A percentile compares a stretch with the other conserved stretches of the same genome.
Conservation (phyloP, 371 early-diverging fungal species). For the Mortierella sp. region DNA sequence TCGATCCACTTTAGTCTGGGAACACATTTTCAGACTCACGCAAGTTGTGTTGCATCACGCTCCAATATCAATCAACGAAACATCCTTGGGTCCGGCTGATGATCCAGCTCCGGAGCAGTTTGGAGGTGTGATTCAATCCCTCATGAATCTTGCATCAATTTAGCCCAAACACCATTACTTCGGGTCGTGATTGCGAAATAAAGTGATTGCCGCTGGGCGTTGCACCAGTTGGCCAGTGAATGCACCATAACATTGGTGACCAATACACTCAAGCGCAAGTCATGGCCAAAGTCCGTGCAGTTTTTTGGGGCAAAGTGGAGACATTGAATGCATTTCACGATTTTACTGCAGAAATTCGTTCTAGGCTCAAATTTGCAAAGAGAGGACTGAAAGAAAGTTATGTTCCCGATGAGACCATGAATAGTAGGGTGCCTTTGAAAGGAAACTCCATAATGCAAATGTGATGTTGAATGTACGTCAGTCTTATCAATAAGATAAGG, state of each 20-base stretch:
- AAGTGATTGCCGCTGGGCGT: constrained; percentile 12
- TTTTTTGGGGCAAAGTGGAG: no score
- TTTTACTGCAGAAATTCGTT: no score
- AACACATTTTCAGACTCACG: constrained; percentile 5
- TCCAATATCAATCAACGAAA: background rate
- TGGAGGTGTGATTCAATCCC: background rate
- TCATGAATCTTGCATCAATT: constrained; percentile 7
- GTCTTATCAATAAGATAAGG: no score
- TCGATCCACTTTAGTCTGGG: constrained; percentile 14
- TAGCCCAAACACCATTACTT: constrained; percentile 15
- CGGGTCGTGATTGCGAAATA: constrained; percentile 18
- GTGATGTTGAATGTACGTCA: no score
- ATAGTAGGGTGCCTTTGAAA: no score
- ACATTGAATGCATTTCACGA: no score
- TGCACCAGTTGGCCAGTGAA: constrained; percentile 1
- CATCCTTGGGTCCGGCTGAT: constrained; percentile 11
- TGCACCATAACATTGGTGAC: constrained; percentile 22
- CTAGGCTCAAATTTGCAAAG: no score
- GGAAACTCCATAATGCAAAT: no score
- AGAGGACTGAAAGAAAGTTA: no score
- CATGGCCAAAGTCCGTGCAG: no score
- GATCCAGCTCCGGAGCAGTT: constrained; percentile 16
- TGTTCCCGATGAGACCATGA: no score
- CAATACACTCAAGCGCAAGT: background rate
- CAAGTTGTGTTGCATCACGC: constrained; percentile 22